Evolutionary conservation across 192 early-diverging fungal species (phyloP).

Genomic region (Nowakowskiella sp.): DNA sequence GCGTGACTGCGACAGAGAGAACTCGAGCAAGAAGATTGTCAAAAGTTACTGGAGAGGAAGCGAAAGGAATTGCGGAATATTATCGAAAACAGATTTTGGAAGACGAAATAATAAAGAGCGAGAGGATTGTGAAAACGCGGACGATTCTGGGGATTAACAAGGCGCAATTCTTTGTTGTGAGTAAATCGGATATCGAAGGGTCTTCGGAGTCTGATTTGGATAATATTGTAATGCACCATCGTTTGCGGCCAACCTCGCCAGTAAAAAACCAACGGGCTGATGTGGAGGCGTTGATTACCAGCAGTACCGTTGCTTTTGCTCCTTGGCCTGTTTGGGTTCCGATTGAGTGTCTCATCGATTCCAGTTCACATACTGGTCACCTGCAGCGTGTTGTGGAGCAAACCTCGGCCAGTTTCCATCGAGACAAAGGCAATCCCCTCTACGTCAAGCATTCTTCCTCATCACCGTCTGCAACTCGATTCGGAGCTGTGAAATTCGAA

Average conservation of each 20-base stretch:
- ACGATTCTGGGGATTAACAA: conserved; percentile 56
- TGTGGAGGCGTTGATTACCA: no score
- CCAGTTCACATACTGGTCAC: conserved; percentile 29
- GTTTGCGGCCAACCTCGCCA: no score
- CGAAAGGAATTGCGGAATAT: no score
- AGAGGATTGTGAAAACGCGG: conserved; percentile 52
- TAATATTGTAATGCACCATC: conserved; percentile 16
- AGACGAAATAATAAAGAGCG: conserved; percentile 34
- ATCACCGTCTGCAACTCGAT: no score
- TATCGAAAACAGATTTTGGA: no score
- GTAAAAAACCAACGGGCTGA: no score
- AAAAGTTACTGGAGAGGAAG: no score
- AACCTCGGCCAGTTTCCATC: conserved; percentile 45
- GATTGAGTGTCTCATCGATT: conserved; percentile 53
- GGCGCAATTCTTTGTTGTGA: conserved; percentile 52
- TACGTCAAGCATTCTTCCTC: no score
- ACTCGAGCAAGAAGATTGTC: no score
- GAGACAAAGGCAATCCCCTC: conserved; percentile 61
- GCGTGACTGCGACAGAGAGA: no score
- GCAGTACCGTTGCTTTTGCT: no score
- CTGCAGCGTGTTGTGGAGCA: conserved; percentile 55
- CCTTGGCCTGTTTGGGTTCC: conserved; percentile 67
- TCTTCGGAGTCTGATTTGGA: conserved; percentile 23
- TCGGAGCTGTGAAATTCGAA: no score
- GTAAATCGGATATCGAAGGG: conserved; percentile 9